Percentiles rank a stretch among this genome's conserved stretches.
These are phyloP conservation scores for Schwanniomyces occidentalis DNA, from an alignment of 805 yeast genomes.

Conservation along the genomic window DNA sequence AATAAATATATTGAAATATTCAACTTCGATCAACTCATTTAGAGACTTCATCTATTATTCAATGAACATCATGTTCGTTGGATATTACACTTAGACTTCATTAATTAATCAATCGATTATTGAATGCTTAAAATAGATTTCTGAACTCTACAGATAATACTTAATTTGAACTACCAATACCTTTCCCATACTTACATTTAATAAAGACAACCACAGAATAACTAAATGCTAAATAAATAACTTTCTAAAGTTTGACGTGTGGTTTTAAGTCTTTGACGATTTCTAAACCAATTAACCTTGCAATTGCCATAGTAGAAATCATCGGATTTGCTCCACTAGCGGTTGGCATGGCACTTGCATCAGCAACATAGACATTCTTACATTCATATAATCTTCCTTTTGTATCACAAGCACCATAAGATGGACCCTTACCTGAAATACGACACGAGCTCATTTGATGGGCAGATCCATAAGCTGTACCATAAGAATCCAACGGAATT, in stretches of 20 bases:
- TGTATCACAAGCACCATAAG: conserved; percentile 43
- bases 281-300: conserved; percentile 42
- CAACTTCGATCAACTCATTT: too few relatives aligned
- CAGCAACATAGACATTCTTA: conserved; percentile 49
- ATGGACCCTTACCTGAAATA: conserved; percentile 48
- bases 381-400: conserved; percentile 50
- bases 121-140: too few relatives aligned
- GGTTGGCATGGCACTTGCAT: conserved; percentile 50
- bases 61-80: too few relatives aligned
- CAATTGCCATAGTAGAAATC: conserved; percentile 49
- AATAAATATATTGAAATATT: too few relatives aligned
- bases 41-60: too few relatives aligned
- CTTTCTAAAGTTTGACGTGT: conserved; percentile 22
- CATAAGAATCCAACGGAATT: conserved; percentile 28
- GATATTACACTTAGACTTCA: too few relatives aligned
- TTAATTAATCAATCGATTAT: too few relatives aligned
- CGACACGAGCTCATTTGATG: conserved; percentile 57
- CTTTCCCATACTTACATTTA: too few relatives aligned
- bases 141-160: too few relatives aligned
- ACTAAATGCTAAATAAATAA: too few relatives aligned
- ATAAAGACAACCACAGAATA: too few relatives aligned
- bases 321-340: conserved; percentile 59
- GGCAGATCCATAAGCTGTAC: conserved; percentile 44
- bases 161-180: too few relatives aligned
- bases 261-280: conserved; percentile 34